These are phyloP conservation scores for Eucalyptus tenuipes DNA, from an alignment of 345 rosid genomes.

Conservation along the genomic window DNA sequence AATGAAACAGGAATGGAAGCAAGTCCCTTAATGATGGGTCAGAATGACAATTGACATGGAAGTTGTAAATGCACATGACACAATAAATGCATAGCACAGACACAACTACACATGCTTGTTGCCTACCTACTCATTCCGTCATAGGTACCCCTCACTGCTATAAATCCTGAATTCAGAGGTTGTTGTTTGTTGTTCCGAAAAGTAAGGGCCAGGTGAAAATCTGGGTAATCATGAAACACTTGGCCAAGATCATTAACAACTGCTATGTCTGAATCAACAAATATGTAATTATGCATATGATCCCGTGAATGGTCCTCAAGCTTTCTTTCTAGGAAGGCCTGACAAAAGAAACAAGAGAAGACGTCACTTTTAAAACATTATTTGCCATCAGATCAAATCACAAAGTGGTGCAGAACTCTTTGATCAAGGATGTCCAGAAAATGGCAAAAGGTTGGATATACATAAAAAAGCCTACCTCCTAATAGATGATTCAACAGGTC, in stretches of 20 bases:
- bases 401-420: neutral
- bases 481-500: neutral
- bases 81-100: neutral
- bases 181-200: slow-evolving; percentile 93
- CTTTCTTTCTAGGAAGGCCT: slow-evolving; percentile 62
- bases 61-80: neutral
- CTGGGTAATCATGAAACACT: slow-evolving; percentile 40
- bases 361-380: neutral
- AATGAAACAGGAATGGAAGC: neutral
- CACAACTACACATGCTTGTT: neutral
- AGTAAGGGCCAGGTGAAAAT: slow-evolving; percentile 77
- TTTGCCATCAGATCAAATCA: neutral
- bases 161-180: slow-evolving; percentile 89
- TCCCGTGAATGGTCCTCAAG: slow-evolving; percentile 30
- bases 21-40: neutral
- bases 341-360: neutral
- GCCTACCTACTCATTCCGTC: slow-evolving; percentile 65
- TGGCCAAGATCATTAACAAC: slow-evolving; percentile 58
- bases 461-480: neutral
- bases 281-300: slow-evolving; percentile 49
- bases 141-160: slow-evolving; percentile 82
- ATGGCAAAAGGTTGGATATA: neutral
- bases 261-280: slow-evolving; percentile 84
- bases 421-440: neutral
- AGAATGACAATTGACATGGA: neutral